A percentile compares a stretch with the other conserved stretches of the same genome.
Evolutionary conservation across 345 rosid species (phyloP).

Genomic region (Camelina sativa): DNA sequence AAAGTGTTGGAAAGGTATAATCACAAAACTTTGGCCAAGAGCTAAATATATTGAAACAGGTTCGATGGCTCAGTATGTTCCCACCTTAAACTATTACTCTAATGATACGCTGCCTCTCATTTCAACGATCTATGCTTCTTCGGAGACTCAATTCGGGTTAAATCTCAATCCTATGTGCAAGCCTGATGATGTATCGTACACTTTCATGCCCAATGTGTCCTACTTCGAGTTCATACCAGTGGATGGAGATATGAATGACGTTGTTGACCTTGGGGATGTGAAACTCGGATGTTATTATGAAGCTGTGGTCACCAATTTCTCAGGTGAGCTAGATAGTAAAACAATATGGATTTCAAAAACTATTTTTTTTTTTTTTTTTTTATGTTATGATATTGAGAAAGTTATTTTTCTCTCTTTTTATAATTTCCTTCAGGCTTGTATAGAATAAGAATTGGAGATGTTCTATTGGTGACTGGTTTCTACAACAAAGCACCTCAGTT

Average conservation of each 20-base stretch:
- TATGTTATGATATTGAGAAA: neutral
- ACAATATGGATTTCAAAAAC: neutral
- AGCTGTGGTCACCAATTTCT: conserved; percentile 72
- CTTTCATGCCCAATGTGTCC: conserved; percentile 76
- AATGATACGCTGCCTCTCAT: conserved; percentile 65
- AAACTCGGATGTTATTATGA: conserved; percentile 69
- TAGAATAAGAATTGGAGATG: conserved; percentile 77
- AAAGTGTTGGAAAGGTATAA: conserved; percentile 75
- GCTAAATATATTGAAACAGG: conserved; percentile 84
- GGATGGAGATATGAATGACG: conserved; percentile 46
- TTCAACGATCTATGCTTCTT: conserved; percentile 82
- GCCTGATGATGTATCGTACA: conserved; percentile 77
- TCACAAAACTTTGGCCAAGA: conserved; percentile 70
- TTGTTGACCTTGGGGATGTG: conserved; percentile 66
- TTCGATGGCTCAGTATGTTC: conserved; percentile 83
- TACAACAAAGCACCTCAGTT: conserved; percentile 76
- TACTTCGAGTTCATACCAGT: conserved; percentile 75
- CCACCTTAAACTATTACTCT: conserved; percentile 66
- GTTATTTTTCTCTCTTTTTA: neutral
- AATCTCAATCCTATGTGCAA: conserved; percentile 66
- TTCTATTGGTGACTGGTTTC: conserved; percentile 69
- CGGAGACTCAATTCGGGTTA: conserved; percentile 73
- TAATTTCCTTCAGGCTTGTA: conserved; percentile 53
- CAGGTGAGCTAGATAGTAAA: conserved; percentile 47
- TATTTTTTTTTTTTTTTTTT: neutral